These are phyloP conservation scores for Mucor irregularis DNA, from an alignment of 371 early-diverging fungal genomes.

Conservation along the genomic window DNA sequence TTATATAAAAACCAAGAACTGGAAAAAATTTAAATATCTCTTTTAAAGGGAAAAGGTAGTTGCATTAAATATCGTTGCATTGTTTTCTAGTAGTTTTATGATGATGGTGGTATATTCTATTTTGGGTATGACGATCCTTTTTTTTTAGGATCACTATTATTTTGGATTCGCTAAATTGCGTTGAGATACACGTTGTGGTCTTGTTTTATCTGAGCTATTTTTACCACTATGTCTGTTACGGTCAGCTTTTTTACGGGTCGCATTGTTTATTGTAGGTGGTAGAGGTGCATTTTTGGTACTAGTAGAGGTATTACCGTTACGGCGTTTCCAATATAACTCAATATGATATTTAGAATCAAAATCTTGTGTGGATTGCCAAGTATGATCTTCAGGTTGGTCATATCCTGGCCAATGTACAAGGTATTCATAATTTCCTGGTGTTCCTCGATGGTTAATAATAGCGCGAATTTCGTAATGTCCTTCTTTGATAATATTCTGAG, in stretches of 20 bases:
- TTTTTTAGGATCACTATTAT: no score
- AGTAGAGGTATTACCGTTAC: neutral
- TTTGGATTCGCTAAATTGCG: no score
- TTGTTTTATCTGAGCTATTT: no score
- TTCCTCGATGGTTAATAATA: neutral
- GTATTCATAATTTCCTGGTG: constrained; percentile 3
- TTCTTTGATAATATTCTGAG: neutral
- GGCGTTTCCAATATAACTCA: neutral
- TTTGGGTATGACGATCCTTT: no score
- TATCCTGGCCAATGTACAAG: neutral
- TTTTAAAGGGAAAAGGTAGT: no score
- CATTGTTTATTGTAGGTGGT: neutral
- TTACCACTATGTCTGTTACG: neutral
- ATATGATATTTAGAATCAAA: neutral
- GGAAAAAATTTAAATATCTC: no score
- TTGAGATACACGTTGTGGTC: neutral
- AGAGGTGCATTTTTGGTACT: neutral
- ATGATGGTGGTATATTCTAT: no score
- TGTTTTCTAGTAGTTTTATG: no score
- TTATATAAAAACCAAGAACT: no score
- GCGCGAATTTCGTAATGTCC: neutral
- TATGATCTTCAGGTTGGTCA: neutral
- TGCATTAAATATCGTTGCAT: no score
- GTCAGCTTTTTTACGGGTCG: neutral
- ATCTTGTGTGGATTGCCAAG: neutral